A percentile compares a stretch with the other conserved stretches of the same genome.
Conservation (phyloP, 2,329 filamentous ascomycete genomes). For the Seiridium cupressi region DNA sequence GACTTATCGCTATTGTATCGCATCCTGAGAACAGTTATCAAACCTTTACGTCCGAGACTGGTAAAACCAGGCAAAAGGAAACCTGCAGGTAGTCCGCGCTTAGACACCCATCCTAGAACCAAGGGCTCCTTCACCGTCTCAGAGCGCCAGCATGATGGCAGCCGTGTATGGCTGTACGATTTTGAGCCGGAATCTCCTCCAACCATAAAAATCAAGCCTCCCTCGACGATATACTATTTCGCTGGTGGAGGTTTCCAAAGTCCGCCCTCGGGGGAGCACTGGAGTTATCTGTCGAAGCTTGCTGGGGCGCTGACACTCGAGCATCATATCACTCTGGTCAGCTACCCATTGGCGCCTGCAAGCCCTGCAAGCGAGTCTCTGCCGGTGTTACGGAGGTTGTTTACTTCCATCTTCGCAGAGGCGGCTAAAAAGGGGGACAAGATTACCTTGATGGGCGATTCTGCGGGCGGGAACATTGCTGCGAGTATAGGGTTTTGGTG, state of each 20-base stretch:
- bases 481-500: constrained; percentile 29
- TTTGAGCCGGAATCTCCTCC: constrained; percentile 7
- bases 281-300: constrained; percentile 47
- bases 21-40: constrained; percentile 13
- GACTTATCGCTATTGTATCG: constrained; percentile 17
- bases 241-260: constrained; percentile 55
- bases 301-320: constrained; percentile 33
- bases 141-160: constrained; percentile 11
- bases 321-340: constrained; percentile 44
- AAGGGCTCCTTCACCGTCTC: constrained; percentile 9
- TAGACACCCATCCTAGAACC: constrained; percentile 8
- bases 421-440: constrained; percentile 35
- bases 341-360: constrained; percentile 52
- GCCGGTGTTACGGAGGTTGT: constrained; percentile 43
- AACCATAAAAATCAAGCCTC: constrained; percentile 15
- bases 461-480: constrained; percentile 53
- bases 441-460: constrained; percentile 52
- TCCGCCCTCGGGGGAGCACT: constrained; percentile 49
- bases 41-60: constrained; percentile 16
- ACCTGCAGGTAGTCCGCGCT: constrained; percentile 14
- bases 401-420: constrained; percentile 37
- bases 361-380: constrained; percentile 47
- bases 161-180: constrained; percentile 16
- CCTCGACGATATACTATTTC: constrained; percentile 47
- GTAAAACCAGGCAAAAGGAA: constrained; percentile 9